These are phyloP conservation scores for Cladorrhinum samala DNA, from an alignment of 495 filamentous ascomycete species.

Conservation along the genomic window DNA sequence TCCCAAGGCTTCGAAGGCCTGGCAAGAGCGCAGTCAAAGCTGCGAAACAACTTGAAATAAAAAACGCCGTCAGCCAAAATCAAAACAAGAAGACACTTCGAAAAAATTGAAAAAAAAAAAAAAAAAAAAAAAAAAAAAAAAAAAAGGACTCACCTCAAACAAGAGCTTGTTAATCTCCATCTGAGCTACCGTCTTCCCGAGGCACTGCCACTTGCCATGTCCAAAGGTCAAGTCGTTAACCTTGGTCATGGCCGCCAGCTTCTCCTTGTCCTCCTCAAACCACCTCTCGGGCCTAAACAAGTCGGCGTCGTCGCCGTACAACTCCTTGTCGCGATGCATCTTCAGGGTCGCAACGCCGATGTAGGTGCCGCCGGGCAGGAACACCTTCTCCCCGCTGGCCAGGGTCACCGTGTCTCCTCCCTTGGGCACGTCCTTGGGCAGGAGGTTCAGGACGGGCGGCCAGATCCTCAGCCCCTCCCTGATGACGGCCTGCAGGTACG, in stretches of 20 bases:
- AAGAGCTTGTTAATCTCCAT: slow-evolving; percentile 45
- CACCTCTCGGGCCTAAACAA: slow-evolving; percentile 50
- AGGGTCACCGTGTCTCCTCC: slow-evolving; percentile 35
- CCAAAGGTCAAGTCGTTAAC: slow-evolving; percentile 29
- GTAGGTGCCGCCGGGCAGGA: slow-evolving; percentile 42
- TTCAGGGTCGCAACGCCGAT: slow-evolving; percentile 35
- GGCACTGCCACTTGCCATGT: slow-evolving; percentile 32
- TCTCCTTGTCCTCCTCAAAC: slow-evolving; percentile 34
- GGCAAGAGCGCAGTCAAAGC: slow-evolving; percentile 43
- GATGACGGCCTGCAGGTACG: slow-evolving; percentile 47
- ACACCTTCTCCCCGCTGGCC: slow-evolving; percentile 44
- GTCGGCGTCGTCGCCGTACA: slow-evolving; percentile 43
- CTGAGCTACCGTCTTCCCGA: slow-evolving; percentile 32
- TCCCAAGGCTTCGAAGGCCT: slow-evolving; percentile 39
- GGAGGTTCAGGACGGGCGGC: slow-evolving; percentile 30
- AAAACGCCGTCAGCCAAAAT: background rate
- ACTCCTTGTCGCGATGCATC: slow-evolving; percentile 22
- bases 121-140: background rate
- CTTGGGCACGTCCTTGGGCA: slow-evolving; percentile 37
- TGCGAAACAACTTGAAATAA: slow-evolving; percentile 36
- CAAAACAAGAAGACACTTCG: background rate
- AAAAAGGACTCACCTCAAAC: slow-evolving; percentile 39
- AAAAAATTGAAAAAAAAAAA: background rate
- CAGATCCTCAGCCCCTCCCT: slow-evolving; percentile 42
- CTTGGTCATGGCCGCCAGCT: slow-evolving; percentile 13